phyloP scores from a whole-genome alignment of 352 stramenopile genomes.

The Pilasporangium apinafurcum region DNA sequence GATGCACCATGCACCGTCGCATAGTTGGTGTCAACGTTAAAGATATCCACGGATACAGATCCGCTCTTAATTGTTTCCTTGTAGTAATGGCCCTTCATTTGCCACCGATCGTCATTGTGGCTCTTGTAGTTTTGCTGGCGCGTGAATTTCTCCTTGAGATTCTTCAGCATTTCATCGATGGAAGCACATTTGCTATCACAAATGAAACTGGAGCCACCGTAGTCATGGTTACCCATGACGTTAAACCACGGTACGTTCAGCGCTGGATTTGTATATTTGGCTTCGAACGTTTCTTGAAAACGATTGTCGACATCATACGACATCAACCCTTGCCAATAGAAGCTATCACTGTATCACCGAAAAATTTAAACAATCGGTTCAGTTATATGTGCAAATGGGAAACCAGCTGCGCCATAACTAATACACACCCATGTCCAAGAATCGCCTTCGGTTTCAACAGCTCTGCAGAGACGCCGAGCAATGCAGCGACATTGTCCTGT shows the following conservation, averaged over 20 bases:
- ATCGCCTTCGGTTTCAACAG: constrained; percentile 51
- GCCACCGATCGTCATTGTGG: constrained; percentile 66
- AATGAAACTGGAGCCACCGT: constrained; percentile 65
- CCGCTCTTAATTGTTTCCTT: constrained; percentile 35
- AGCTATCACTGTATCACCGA: constrained; percentile 47
- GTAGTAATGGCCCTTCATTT: constrained; percentile 69
- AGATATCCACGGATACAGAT: constrained; percentile 60
- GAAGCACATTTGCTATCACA: constrained; percentile 50
- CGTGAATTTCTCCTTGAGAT: constrained; percentile 49
- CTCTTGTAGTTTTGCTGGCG: constrained; percentile 62
- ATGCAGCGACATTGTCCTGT: constrained; percentile 36
- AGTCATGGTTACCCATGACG: constrained; percentile 78
- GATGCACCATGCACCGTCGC: constrained; percentile 51
- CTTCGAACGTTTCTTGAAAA: constrained; percentile 69
- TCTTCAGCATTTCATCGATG: constrained; percentile 35
- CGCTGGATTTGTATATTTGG: constrained; percentile 43
- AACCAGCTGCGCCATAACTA: not conserved
- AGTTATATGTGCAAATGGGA: not conserved
- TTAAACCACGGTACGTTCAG: constrained; percentile 71
- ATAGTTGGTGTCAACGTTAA: constrained; percentile 66
- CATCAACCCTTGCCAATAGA: constrained; percentile 77
- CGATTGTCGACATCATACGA: constrained; percentile 32
- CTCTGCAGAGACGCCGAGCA: constrained; percentile 7
- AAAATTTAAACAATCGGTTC: not conserved
- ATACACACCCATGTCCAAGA: constrained; percentile 48